Conservation (phyloP, 2,329 filamentous ascomycete genomes). For the Moelleriella libera region DNA sequence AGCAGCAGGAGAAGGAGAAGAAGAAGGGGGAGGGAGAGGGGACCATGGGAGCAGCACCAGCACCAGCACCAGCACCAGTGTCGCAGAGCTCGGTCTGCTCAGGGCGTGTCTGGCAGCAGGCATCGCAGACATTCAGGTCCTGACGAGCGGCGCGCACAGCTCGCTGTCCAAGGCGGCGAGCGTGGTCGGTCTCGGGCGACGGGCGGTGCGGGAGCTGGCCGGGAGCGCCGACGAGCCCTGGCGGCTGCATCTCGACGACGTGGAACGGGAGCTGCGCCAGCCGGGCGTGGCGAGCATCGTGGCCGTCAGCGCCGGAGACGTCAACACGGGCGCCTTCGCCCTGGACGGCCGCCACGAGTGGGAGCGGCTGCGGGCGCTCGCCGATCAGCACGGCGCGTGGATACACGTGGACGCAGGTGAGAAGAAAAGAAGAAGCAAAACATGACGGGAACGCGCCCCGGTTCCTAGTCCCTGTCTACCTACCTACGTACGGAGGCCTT, state of each 20-base stretch:
- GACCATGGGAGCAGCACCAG: too few relatives aligned
- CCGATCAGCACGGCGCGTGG: conserved; percentile 65
- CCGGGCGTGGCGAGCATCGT: conserved; percentile 56
- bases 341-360: conserved; percentile 43
- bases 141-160: conserved; percentile 74
- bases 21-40: too few relatives aligned
- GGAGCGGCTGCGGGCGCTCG: conserved; percentile 49
- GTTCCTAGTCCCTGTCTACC: too few relatives aligned
- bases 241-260: conserved; percentile 49
- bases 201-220: conserved; percentile 48
- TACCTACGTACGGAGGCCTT: too few relatives aligned
- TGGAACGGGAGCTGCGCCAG: conserved; percentile 44
- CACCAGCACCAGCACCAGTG: conserved; percentile 11
- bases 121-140: conserved; percentile 55
- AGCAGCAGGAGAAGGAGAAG: too few relatives aligned
- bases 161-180: conserved; percentile 74
- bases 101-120: conserved; percentile 50
- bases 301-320: conserved; percentile 71
- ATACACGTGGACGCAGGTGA: conserved; percentile 72
- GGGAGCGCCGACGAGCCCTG: conserved; percentile 42
- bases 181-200: conserved; percentile 63
- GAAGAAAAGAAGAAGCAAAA: conserved; percentile 4
- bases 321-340: conserved; percentile 78
- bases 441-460: too few relatives aligned
- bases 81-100: conserved; percentile 58